Evolutionary conservation across 768 basidiomycete genomes (phyloP), one percentile per base, ranked within the genome.

Genomic region (Peribolospora baueri): DNA sequence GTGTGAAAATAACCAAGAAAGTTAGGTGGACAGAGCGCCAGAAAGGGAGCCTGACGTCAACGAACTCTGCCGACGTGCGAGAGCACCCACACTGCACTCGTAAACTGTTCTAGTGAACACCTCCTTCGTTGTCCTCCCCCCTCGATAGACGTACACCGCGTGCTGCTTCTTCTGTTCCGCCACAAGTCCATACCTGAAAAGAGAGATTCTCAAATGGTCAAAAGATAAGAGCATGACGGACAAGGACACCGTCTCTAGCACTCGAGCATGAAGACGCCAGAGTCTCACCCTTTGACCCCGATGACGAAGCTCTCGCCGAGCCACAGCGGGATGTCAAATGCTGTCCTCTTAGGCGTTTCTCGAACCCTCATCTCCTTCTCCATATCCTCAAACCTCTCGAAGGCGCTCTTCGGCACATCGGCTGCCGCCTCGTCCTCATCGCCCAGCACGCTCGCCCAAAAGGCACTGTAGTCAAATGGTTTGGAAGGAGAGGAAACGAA

Each of bases 131-230:
- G 25, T 25, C 25, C 25, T 25, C 25, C 25, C 25, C 25, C 25
- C 25, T 25, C 25, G 25, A 25, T 25, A 75, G 57, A 93, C 88
- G 63, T 86, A 84, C 63, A 77, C 81, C 66, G 86, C 82, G 4
- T 72, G 54, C 0, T 84, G 82, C 66, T 81, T 90, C 66, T 75
- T 82, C 68, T 90, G 86, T 63, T 88, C 81, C 1, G 84, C 84
- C 11, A 97, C 74, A 48, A 91, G 68, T 7, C 84, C 80, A 66
- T 91, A 98, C 50, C 87, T 93, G 60, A 13, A 42, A 14, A 57
- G 51, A 57, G 59, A 57, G 54, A 53, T 52, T 64, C 54, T 54
- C 67, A 47, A 65, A 64, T 25, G 25, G 25, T 25, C 25, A 25
- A 25, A 25, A 25, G 25, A 25, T 25, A 1, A 25, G 25, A 25